Evolutionary conservation across 2,329 filamentous ascomycete species (phyloP).

Genomic region (Capronia coronata): DNA sequence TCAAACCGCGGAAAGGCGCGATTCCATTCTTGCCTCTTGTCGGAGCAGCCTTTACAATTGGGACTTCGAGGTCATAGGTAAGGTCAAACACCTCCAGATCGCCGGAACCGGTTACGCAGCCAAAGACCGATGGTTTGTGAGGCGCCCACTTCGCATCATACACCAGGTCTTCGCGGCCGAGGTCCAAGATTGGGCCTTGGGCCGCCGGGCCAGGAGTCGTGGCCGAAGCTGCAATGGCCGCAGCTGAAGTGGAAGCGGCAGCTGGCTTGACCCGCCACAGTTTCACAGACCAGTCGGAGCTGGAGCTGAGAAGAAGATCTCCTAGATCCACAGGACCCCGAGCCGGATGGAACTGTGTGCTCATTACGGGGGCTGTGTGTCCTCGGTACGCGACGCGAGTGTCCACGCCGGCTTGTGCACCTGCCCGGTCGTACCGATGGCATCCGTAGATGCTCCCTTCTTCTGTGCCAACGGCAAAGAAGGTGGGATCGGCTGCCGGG

Average conservation of each 20-base stretch:
- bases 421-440: conserved; percentile 93
- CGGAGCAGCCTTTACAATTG: conserved; percentile 71
- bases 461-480: conserved; percentile 94
- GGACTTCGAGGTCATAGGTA: conserved; percentile 85
- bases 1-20: conserved; percentile 76
- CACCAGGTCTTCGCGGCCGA: conserved; percentile 89
- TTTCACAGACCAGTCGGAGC: conserved; percentile 94
- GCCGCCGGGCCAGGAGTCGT: conserved; percentile 36
- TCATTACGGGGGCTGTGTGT: conserved; percentile 92
- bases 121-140: conserved; percentile 87
- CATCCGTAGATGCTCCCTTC: conserved; percentile 95
- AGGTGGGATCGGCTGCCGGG: conserved; percentile 89
- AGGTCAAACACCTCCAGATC: conserved; percentile 94
- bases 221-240: conserved; percentile 39
- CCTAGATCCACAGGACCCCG: conserved; percentile 89
- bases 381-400: conserved; percentile 79
- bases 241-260: conserved; percentile 40
- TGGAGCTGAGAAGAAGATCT: conserved; percentile 85
- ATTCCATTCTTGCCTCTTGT: conserved; percentile 55
- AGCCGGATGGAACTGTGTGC: conserved; percentile 88
- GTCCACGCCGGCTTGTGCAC: conserved; percentile 93
- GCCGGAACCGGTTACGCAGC: conserved; percentile 86
- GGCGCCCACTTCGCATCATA: conserved; percentile 97
- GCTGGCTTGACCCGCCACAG: conserved; percentile 77
- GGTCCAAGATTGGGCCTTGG: conserved; percentile 74